Evolutionary conservation across 768 basidiomycete genomes (phyloP).

Genomic region (Termitomyces sp.): DNA sequence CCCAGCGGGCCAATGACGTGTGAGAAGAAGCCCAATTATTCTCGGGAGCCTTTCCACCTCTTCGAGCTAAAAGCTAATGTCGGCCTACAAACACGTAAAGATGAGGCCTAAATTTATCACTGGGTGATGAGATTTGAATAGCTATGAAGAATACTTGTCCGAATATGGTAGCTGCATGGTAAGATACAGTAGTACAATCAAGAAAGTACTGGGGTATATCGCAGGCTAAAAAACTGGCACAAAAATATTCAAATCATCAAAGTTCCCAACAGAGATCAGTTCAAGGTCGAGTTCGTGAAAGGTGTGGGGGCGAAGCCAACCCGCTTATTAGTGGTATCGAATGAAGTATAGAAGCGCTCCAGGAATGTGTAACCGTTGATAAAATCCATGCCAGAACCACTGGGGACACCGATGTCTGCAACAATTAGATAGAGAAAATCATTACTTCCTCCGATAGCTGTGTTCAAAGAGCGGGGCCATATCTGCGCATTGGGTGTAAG

Average conservation of each 20-base stretch:
- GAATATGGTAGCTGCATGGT: not conserved
- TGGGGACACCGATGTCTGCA: slow-evolving; percentile 27
- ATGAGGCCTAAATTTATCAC: not conserved
- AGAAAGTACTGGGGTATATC: not conserved
- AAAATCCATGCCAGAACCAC: slow-evolving; percentile 46
- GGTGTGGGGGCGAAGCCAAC: slow-evolving; percentile 51
- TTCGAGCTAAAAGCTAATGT: too few species aligned
- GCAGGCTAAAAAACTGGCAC: not conserved
- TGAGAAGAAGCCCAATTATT: too few species aligned
- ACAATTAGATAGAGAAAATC: slow-evolving; percentile 28
- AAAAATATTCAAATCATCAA: too few species aligned
- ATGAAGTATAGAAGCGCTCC: slow-evolving; percentile 61
- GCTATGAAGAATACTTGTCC: not conserved
- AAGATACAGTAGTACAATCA: not conserved
- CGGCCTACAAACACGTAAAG: too few species aligned
- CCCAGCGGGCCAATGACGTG: slow-evolving; percentile 20
- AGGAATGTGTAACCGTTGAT: slow-evolving; percentile 49
- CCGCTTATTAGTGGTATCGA: slow-evolving; percentile 48
- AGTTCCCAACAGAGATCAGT: slow-evolving; percentile 17
- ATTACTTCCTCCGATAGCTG: slow-evolving; percentile 24
- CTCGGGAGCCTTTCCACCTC: too few species aligned
- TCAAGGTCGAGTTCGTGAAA: slow-evolving; percentile 39
- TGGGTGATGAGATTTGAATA: not conserved
- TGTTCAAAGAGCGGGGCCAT: slow-evolving; percentile 29
- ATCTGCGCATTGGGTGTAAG: slow-evolving; percentile 33